phyloP scores from a whole-genome alignment of 139 green algal genomes.

The Coelastrella sp. region DNA sequence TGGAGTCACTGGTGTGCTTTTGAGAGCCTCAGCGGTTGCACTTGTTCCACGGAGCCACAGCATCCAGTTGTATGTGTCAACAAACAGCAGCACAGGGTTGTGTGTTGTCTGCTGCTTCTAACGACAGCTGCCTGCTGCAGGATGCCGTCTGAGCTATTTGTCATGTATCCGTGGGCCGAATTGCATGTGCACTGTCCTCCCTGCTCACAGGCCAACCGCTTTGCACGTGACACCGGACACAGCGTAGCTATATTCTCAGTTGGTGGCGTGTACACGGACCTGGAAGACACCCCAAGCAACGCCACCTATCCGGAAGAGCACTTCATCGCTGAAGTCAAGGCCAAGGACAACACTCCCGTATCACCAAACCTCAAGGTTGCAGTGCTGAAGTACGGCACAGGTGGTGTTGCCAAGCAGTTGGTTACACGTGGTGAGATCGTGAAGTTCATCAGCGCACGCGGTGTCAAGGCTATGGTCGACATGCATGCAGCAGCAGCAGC shows the following conservation, averaged over 20 bases:
- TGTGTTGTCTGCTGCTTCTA: no score
- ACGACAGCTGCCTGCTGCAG: no score
- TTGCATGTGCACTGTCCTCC: neutral
- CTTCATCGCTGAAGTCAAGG: neutral
- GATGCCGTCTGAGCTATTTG: no score
- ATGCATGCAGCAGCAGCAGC: constrained; percentile 6
- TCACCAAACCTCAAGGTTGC: constrained; percentile 24
- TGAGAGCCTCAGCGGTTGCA: no score
- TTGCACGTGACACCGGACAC: constrained; percentile 45
- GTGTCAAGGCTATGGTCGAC: constrained; percentile 43
- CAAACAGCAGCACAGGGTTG: no score
- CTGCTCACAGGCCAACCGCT: constrained; percentile 40
- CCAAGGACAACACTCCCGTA: neutral
- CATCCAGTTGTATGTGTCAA: no score
- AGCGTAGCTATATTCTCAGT: constrained; percentile 47
- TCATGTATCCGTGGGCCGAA: neutral
- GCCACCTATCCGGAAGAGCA: neutral
- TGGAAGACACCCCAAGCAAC: constrained; percentile 13
- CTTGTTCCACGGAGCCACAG: no score
- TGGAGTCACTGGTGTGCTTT: no score
- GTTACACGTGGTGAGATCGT: constrained; percentile 31
- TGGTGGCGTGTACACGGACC: constrained; percentile 36
- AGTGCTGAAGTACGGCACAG: constrained; percentile 52
- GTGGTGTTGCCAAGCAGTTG: constrained; percentile 43
- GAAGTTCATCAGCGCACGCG: constrained; percentile 47